Conservation (phyloP, 352 stramenopile genomes). For the Globisporangium acanthophoron region DNA sequence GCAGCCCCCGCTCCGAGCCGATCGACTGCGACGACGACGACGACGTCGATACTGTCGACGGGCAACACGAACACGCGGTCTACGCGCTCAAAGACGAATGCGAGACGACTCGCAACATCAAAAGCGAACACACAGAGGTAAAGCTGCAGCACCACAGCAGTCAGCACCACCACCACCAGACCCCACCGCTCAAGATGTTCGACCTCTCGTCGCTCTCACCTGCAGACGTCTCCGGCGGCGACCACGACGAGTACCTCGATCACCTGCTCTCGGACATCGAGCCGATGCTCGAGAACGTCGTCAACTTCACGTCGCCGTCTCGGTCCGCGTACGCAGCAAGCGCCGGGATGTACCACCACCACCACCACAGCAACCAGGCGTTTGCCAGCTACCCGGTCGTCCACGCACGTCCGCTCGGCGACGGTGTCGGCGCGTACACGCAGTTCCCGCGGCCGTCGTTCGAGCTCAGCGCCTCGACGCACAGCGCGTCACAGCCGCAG, state of each 20-base stretch:
- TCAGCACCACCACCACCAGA: not conserved
- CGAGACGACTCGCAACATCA: conserved; percentile 4
- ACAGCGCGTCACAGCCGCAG: not conserved
- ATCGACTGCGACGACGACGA: conserved; percentile 3
- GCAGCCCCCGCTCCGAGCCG: conserved; percentile 10
- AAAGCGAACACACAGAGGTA: not conserved
- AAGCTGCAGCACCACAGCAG: not conserved
- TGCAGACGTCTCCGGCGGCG: conserved; percentile 13
- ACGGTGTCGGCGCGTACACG: not conserved
- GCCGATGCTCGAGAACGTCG: conserved; percentile 42
- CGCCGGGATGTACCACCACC: not conserved
- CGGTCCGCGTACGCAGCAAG: conserved; percentile 1
- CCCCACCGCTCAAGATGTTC: not conserved
- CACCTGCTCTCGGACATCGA: conserved; percentile 46
- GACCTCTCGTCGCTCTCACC: conserved; percentile 6
- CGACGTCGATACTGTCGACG: not conserved
- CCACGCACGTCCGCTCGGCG: not conserved
- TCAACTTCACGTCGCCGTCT: conserved; percentile 27
- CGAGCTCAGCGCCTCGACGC: not conserved
- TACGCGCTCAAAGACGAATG: not conserved
- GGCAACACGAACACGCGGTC: not conserved
- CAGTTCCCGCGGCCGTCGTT: not conserved
- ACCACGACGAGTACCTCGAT: conserved; percentile 36
- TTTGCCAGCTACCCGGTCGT: not conserved
- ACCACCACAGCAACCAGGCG: not conserved